Conservation (phyloP, 2,329 filamentous ascomycete genomes). For the Phaeosphaeria sp. region DNA sequence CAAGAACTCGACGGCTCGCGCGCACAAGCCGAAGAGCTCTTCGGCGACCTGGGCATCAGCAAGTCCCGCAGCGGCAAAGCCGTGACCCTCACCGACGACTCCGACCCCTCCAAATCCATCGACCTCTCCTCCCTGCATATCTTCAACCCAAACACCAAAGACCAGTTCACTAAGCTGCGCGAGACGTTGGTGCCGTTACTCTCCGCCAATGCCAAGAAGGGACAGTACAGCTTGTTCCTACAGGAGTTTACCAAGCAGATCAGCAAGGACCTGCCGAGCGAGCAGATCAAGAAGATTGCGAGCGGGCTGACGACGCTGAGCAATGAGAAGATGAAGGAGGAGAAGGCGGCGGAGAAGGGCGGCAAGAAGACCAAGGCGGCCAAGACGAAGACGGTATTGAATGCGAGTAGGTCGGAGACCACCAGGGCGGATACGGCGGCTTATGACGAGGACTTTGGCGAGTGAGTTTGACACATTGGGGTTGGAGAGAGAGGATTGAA, state of each 20-base stretch:
- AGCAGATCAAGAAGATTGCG: slow-evolving; percentile 96
- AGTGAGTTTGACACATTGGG: slow-evolving; percentile 63
- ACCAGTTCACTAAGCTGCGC: slow-evolving; percentile 81
- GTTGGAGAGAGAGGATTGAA: background rate
- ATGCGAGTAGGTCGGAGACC: slow-evolving; percentile 66
- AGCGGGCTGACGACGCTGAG: slow-evolving; percentile 85
- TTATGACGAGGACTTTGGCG: slow-evolving; percentile 86
- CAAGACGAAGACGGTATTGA: slow-evolving; percentile 89
- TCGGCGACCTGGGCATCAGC: slow-evolving; percentile 75
- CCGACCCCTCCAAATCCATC: slow-evolving; percentile 77
- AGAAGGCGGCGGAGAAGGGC: slow-evolving; percentile 91
- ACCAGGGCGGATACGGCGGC: slow-evolving; percentile 71
- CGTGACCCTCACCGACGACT: slow-evolving; percentile 71
- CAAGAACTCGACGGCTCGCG: slow-evolving; percentile 90
- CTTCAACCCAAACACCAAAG: slow-evolving; percentile 88
- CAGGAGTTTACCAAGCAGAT: slow-evolving; percentile 91
- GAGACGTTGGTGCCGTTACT: slow-evolving; percentile 82
- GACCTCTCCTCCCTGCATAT: slow-evolving; percentile 81
- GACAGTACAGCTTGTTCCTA: slow-evolving; percentile 87
- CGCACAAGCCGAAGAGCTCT: slow-evolving; percentile 87
- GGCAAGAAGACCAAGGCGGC: slow-evolving; percentile 97
- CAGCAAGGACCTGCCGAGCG: slow-evolving; percentile 83
- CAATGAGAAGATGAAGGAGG: slow-evolving; percentile 99
- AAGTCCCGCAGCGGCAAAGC: slow-evolving; percentile 73
- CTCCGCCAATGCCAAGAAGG: slow-evolving; percentile 77